Percentiles rank a stretch among this genome's conserved stretches.
These are phyloP conservation scores for Taiozyma sp. DNA, from an alignment of 1,139 yeast genomes.

Conservation along the genomic window DNA sequence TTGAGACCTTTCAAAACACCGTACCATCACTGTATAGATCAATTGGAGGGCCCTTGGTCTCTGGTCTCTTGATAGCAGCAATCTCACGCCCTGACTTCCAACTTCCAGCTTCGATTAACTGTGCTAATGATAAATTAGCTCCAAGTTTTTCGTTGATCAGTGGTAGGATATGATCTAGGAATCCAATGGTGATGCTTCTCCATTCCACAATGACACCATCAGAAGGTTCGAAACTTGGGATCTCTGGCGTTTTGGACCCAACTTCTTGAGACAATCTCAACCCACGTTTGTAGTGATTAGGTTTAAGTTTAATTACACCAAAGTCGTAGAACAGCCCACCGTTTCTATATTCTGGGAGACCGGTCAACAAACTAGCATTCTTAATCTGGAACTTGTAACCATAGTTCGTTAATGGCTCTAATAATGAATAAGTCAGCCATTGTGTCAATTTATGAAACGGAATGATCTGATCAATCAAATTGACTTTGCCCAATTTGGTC, in stretches of 20 bases:
- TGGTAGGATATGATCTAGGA: conserved; percentile 44
- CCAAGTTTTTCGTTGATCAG: conserved; percentile 38
- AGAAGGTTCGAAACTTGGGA: conserved; percentile 47
- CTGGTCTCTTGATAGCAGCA: conserved; percentile 42
- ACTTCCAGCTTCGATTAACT: conserved; percentile 56
- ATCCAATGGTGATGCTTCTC: conserved; percentile 52
- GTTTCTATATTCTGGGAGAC: conserved; percentile 58
- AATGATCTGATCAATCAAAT: conserved; percentile 34
- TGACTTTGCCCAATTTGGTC: conserved; percentile 23
- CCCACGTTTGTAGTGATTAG: conserved; percentile 31
- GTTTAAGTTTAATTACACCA: conserved; percentile 41
- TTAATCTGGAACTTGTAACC: conserved; percentile 35
- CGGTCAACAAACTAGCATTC: conserved; percentile 44
- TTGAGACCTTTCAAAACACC: conserved; percentile 35
- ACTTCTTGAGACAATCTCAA: conserved; percentile 26
- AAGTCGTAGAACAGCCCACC: conserved; percentile 56
- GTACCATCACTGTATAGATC: conserved; percentile 55
- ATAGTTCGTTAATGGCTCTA: conserved; percentile 42
- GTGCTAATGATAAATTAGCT: conserved; percentile 40
- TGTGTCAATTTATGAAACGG: conserved; percentile 60
- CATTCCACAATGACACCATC: conserved; percentile 60
- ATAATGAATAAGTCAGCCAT: conserved; percentile 54
- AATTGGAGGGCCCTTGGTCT: conserved; percentile 52
- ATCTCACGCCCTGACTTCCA: conserved; percentile 59
- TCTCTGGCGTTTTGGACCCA: conserved; percentile 21